phyloP scores from a whole-genome alignment of 345 rosid genomes.

The Brassica nigra region DNA sequence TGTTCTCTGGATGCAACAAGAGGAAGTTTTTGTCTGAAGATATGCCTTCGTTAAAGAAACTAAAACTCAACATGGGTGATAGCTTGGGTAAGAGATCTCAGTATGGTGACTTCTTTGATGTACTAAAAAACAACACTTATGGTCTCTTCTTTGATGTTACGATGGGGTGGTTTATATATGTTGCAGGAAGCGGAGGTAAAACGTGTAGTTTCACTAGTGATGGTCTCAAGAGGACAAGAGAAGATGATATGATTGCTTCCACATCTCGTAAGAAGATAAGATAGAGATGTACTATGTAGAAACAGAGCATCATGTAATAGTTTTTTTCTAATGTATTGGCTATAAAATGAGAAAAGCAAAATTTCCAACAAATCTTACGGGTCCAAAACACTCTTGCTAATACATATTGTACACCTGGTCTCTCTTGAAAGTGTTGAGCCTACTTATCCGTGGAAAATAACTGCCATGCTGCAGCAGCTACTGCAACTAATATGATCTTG shows the following conservation, averaged over 20 bases:
- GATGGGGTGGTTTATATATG: background rate
- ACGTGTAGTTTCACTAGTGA: constrained; percentile 42
- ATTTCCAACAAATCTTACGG: constrained; percentile 17
- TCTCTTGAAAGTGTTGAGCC: constrained; percentile 13
- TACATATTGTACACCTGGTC: constrained; percentile 27
- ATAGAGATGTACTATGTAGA: constrained; percentile 29
- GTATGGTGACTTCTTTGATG: background rate
- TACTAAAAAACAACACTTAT: background rate
- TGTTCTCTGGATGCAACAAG: constrained; percentile 37
- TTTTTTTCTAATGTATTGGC: background rate
- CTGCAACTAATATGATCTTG: constrained; percentile 62
- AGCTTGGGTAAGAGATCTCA: constrained; percentile 5
- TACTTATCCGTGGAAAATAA: constrained; percentile 46
- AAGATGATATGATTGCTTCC: constrained; percentile 50
- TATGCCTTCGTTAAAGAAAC: constrained; percentile 49
- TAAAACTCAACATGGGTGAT: constrained; percentile 39
- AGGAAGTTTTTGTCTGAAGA: constrained; percentile 55
- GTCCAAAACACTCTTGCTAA: constrained; percentile 19
- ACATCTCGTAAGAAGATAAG: constrained; percentile 53
- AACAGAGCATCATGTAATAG: background rate
- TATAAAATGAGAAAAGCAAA: constrained; percentile 4
- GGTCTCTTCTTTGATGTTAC: background rate
- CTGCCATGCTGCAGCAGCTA: constrained; percentile 72
- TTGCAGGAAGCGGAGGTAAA: constrained; percentile 10
- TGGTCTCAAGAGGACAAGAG: constrained; percentile 51